Base-by-base conservation (phyloP, 495 filamentous ascomycete species). In the Podospora sp. region DNA sequence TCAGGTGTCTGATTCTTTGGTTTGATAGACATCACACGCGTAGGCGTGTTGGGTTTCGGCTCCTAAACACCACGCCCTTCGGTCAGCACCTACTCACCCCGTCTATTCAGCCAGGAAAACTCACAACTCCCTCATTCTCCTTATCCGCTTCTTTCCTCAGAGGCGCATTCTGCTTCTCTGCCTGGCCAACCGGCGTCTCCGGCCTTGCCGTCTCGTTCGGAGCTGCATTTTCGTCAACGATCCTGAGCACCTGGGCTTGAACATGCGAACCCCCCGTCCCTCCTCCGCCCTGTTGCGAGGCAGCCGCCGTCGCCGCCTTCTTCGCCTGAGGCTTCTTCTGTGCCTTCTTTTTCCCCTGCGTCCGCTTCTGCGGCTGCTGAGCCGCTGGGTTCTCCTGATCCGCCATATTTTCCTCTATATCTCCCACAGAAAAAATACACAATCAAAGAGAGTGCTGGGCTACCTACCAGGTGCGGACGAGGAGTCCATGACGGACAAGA, bases 171-270 rank as follows among this genome's bases (percentile, higher is more conserved):
- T 20, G 53, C 53, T 18, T 46, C 9, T 14, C 40, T 14, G 14
- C n/a, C 2, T 55, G 7, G 6, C 52, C 20, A 26, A 14, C 52
- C 14, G 52, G 20, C 1, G 52, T 55, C 52, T 33, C 20, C 24
- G 46, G 25, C 36, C 52, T 11, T 3, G 20, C 52, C 52, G 40
- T 46, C 40, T 63, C 60, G 27, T 55, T 65, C 22, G 60, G 20
- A 52, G 40, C 69, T 71, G 65, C 67, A 65, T 70, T 70, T 24
- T 24, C 35, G 69, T 70, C 71, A 68, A 71, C 53, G 25, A 52
- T 27, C 55, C 65, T 63, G 8, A 59, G 60, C 3, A 68, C 59
- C 22, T 50, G 62, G 18, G 27, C 60, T 26, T 65, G n/a, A n/a
- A n/a, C n/a, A n/a, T n/a, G 51, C 29, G 35, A 14, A 50, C 12